Base-by-base conservation (phyloP, 306 rosid species). In the Acacia melanoxylon region DNA sequence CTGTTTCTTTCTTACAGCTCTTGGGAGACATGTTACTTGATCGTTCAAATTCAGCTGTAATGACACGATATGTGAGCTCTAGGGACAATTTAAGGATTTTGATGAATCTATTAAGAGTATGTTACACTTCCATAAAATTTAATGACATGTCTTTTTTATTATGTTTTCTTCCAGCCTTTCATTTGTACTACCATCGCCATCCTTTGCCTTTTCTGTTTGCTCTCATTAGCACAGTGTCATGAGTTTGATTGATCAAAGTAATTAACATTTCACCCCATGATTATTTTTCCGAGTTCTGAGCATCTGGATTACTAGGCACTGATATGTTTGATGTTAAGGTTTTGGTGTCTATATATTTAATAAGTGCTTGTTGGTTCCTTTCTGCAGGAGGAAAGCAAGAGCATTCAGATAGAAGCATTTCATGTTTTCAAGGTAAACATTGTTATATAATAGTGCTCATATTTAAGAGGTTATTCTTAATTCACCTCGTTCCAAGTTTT, bases 11-110 rank as follows among this genome's bases (percentile, higher is more conserved):
- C 78, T 80, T 63, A 54, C 95, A 95, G 99, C 89, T 95, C 84
- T 90, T 95, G 87, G 99, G 97, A 80, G 99, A 95, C 83, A 93
- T 95, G 72, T 85, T 95, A 70, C 94, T 95, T 74, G 99, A 95
- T 83, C 92, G 99, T 66, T 92, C 99, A 37, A 95, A 95, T 87
- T 95, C 99, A 75, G 91, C 92, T 46, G 92, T 95, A 51, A 95
- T 95, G 99, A 95, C 99, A 35, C 93, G 89, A 80, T 95, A 95
- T 67, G 99, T 92, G 88, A 95, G 98, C 93, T 93, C 99, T 81
- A 95, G 95, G 82, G 99, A 95, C 82, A 95, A 95, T 86, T 81
- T 95, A 88, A 90, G 98, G 92, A 95, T 95, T 87, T 91, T 95
- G 66, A 95, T 95, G 99, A 95, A 93, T 88, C 97, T 95, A 82